Evolutionary conservation across 192 early-diverging fungal genomes (phyloP).

Genomic region (Backusella westeae): DNA sequence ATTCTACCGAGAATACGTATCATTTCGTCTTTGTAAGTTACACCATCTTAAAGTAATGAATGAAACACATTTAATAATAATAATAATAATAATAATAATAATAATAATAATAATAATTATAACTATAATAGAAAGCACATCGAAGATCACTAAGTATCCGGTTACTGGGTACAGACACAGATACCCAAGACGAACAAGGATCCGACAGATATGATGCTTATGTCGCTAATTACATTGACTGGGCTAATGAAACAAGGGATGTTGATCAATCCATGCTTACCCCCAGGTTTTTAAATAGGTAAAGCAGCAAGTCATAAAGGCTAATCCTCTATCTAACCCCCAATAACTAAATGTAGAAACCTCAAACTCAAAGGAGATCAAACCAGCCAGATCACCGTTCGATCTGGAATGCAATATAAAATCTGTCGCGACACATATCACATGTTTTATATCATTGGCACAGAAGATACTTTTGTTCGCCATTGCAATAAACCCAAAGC

Average conservation of each 20-base stretch:
- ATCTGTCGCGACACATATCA: constrained; percentile 97
- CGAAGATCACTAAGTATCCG: constrained; percentile 14
- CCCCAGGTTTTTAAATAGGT: constrained; percentile 20
- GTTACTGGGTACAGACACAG: constrained; percentile 8
- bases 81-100: background rate
- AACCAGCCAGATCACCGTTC: constrained; percentile 52
- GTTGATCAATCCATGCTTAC: constrained; percentile 10
- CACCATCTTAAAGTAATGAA: background rate
- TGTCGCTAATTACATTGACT: constrained; percentile 28
- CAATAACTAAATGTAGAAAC: constrained; percentile 5
- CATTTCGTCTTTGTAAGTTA: background rate
- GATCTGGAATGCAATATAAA: constrained; percentile 89
- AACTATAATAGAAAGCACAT: constrained; percentile 12
- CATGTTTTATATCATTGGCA: constrained; percentile 91
- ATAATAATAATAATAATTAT: background rate
- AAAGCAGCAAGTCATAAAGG: background rate
- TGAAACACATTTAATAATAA: background rate
- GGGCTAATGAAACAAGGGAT: constrained; percentile 23
- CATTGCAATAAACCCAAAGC: background rate
- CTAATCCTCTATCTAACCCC: too few species aligned
- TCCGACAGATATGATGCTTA: constrained; percentile 26
- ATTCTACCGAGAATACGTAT: constrained; percentile 6
- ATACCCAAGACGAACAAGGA: background rate
- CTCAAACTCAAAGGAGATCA: background rate
- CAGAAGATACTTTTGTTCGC: constrained; percentile 67